phyloP scores from a whole-genome alignment of 371 early-diverging fungal species.

The Mucor sp. region DNA sequence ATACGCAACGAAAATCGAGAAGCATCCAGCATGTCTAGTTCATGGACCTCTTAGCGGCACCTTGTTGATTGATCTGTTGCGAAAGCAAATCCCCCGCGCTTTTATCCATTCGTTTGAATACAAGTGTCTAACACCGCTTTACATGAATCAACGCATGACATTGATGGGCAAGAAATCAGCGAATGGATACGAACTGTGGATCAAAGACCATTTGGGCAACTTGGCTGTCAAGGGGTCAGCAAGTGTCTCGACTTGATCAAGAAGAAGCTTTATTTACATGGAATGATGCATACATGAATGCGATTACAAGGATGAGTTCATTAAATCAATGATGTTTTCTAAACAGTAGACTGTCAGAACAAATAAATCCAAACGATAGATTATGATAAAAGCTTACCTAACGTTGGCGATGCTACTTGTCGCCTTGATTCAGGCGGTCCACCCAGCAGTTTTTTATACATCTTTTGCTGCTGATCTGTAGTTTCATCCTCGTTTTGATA shows the following conservation, averaged over 20 bases:
- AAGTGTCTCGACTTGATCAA: not conserved
- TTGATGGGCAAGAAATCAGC: constrained; percentile 48
- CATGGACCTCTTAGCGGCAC: constrained; percentile 86
- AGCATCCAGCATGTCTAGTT: constrained; percentile 76
- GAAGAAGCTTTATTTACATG: not conserved
- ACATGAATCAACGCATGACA: constrained; percentile 56
- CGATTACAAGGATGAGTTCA: not conserved
- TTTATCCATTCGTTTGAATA: constrained; percentile 54
- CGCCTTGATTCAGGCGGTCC: constrained; percentile 8
- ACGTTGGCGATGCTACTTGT: not conserved
- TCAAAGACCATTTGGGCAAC: constrained; percentile 61
- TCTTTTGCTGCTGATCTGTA: not conserved
- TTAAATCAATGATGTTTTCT: constrained; percentile 11
- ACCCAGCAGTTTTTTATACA: constrained; percentile 11
- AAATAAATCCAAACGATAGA: not conserved
- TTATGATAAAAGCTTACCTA: constrained; percentile 4
- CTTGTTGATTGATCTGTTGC: constrained; percentile 62
- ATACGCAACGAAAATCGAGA: constrained; percentile 72
- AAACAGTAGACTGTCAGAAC: not conserved
- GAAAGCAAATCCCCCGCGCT: constrained; percentile 35
- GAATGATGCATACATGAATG: not conserved
- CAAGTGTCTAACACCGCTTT: constrained; percentile 70
- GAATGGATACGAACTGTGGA: constrained; percentile 71
- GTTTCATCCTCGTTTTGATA: not conserved
- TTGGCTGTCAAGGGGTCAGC: constrained; percentile 76